Conservation (phyloP, 208 protist species). For the Tritrichomonas musculus region DNA sequence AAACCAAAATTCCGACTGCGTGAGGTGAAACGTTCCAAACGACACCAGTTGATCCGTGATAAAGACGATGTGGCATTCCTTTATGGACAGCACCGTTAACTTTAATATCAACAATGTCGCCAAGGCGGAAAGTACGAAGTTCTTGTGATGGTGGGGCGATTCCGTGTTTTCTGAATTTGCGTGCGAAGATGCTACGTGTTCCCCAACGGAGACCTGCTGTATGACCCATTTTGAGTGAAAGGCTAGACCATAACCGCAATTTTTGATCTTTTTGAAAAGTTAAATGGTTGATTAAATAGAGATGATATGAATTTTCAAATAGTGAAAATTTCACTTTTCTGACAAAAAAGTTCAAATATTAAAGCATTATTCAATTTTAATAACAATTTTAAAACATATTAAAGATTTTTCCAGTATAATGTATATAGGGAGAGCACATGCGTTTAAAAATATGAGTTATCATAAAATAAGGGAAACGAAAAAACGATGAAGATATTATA, state of each 20-base stretch:
- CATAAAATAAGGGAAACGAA: no score
- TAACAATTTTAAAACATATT: no score
- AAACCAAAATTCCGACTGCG: constrained; percentile 96
- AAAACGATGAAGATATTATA: no score
- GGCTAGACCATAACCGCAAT: background rate
- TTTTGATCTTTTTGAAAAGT: no score
- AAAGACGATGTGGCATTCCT: constrained; percentile 99
- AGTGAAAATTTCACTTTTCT: no score
- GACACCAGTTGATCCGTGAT: constrained; percentile 98
- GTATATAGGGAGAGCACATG: no score
- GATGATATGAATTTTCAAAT: no score
- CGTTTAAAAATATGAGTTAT: no score
- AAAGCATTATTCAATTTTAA: no score
- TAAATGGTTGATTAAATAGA: no score
- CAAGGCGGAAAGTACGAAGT: constrained; percentile 87
- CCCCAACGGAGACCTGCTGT: constrained; percentile 89
- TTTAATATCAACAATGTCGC: constrained; percentile 97
- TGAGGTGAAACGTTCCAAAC: constrained; percentile 98
- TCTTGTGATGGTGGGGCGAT: constrained; percentile 77
- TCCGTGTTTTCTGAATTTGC: constrained; percentile 84
- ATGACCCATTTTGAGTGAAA: constrained; percentile 64
- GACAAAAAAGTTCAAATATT: no score
- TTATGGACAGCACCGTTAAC: constrained; percentile 87
- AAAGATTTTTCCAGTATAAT: no score
- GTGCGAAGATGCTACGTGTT: constrained; percentile 91